Percentiles rank a stretch among this genome's conserved stretches.
Conservation (phyloP, 2,329 filamentous ascomycete genomes). For the Onygenales sp. region DNA sequence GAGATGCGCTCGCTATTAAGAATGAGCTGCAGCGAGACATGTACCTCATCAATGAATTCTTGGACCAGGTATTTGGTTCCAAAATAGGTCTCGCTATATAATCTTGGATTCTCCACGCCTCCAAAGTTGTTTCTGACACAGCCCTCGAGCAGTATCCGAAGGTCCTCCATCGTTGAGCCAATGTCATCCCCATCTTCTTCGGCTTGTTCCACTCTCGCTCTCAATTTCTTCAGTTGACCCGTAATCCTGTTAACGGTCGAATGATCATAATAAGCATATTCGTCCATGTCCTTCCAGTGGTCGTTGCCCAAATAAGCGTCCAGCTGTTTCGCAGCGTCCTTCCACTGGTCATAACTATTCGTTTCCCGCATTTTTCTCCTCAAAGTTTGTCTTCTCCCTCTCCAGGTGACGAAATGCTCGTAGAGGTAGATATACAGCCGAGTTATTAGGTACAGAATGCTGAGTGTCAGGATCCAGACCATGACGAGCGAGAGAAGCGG, state of each 20-base stretch:
- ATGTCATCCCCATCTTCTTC: slow-evolving; percentile 21
- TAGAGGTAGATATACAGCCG: slow-evolving; percentile 85
- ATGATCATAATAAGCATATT: slow-evolving; percentile 74
- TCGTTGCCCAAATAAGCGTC: slow-evolving; percentile 71
- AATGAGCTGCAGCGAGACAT: slow-evolving; percentile 55
- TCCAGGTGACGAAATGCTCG: slow-evolving; percentile 85
- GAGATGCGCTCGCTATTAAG: slow-evolving; percentile 57
- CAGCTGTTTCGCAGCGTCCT: slow-evolving; percentile 64
- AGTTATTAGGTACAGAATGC: slow-evolving; percentile 66
- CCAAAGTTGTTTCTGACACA: slow-evolving; percentile 98
- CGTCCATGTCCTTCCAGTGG: slow-evolving; percentile 40
- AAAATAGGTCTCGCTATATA: slow-evolving; percentile 98
- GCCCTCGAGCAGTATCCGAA: slow-evolving; percentile 70
- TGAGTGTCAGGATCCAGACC: slow-evolving; percentile 68
- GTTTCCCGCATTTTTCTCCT: slow-evolving; percentile 62
- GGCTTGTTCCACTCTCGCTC: slow-evolving; percentile 31
- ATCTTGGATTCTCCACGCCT: slow-evolving; percentile 79
- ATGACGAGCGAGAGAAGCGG: slow-evolving; percentile 73
- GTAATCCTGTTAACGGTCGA: slow-evolving; percentile 70
- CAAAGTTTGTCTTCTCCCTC: slow-evolving; percentile 64
- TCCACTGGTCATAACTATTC: slow-evolving; percentile 74
- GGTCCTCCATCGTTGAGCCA: slow-evolving; percentile 57
- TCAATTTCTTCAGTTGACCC: slow-evolving; percentile 54
- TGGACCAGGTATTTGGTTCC: slow-evolving; percentile 95
- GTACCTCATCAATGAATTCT: slow-evolving; percentile 68